Conservation (phyloP, 225 moss, liverwort and hornwort species). For the Lunularia cruciata region DNA sequence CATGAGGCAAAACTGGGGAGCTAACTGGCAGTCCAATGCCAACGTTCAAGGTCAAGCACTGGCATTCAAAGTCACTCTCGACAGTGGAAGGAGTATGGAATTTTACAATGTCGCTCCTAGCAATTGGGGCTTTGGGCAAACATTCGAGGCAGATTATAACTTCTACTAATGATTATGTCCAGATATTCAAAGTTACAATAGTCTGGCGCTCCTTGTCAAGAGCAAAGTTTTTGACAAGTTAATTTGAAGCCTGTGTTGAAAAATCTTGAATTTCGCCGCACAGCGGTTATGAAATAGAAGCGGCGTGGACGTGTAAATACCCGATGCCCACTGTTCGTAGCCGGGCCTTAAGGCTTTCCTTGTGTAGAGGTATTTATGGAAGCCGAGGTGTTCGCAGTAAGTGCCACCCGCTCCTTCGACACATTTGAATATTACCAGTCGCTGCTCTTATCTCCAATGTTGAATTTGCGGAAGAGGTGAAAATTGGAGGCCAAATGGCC, state of each 20-base stretch:
- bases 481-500: not conserved
- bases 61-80: constrained; percentile 49
- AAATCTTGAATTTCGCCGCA: constrained; percentile 11
- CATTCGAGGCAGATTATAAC: constrained; percentile 38
- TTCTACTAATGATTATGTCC: constrained; percentile 11
- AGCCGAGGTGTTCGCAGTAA: constrained; percentile 14
- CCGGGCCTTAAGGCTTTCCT: constrained; percentile 13
- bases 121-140: constrained; percentile 52
- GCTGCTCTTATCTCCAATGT: constrained; percentile 5
- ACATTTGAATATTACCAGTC: not conserved
- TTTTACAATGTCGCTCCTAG: constrained; percentile 48
- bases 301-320: constrained; percentile 19
- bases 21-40: constrained; percentile 52
- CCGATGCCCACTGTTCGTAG: constrained; percentile 6
- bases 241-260: constrained; percentile 4
- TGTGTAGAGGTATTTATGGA: constrained; percentile 11
- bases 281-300: not conserved
- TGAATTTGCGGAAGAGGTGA: constrained; percentile 6
- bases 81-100: constrained; percentile 40
- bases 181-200: not conserved
- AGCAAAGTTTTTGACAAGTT: constrained; percentile 23
- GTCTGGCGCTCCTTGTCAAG: constrained; percentile 5
- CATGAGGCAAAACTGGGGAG: constrained; percentile 67
- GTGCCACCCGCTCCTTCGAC: constrained; percentile 22
- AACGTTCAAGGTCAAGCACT: constrained; percentile 53